Base-by-base conservation (phyloP, 805 yeast species). In the Candida multigemmis region DNA sequence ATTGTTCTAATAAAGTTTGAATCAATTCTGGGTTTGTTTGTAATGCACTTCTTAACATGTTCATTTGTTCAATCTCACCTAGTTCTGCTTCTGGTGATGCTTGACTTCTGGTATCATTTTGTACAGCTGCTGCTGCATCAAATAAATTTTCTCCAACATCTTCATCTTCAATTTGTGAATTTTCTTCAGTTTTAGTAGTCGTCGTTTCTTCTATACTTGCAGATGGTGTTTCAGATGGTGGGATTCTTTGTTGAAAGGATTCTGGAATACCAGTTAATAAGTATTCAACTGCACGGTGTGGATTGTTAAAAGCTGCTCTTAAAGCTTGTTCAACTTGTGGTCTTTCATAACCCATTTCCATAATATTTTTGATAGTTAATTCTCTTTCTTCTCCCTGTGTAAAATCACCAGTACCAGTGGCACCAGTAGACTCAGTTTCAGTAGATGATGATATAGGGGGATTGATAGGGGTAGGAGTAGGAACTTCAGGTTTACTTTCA, bases 201-300 rank as follows among this genome's bases (percentile, higher is more conserved):
- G 27, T 12, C 9, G 39, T 23, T 16, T 26, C 22, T 21, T 24
- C 30, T 9, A 36, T 27, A 6, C 34, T 34, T 13, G 39, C 35
- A 9, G 51, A 46, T 15, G 41, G 31, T n/a, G 29, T 26, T n/a
- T 20, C 21, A 3, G 26, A 16, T 4, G 45, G 36, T 7, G 45
- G 42, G 14, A 48, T 50, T 11, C 54, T 58, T 11, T 48, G 58
- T 36, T 54, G 68, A 36, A 71, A 52, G 16, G 60, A 50, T 43
- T 78, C 89, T 13, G 96, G 95, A 23, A 89, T 72, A 3, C 96
- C 97, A 24, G 87, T 84, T 38, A 91, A 61, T 26, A 91, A 65
- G 51, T 89, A 87, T 51, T 91, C 98, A 9, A 91, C 97, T 0
- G 98, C 98, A 44, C 98, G 76, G 50, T 89, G 97, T 12, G 98